Conservation (phyloP, 2,329 filamentous ascomycete genomes). For the Rhexocercosporidium sp. region DNA sequence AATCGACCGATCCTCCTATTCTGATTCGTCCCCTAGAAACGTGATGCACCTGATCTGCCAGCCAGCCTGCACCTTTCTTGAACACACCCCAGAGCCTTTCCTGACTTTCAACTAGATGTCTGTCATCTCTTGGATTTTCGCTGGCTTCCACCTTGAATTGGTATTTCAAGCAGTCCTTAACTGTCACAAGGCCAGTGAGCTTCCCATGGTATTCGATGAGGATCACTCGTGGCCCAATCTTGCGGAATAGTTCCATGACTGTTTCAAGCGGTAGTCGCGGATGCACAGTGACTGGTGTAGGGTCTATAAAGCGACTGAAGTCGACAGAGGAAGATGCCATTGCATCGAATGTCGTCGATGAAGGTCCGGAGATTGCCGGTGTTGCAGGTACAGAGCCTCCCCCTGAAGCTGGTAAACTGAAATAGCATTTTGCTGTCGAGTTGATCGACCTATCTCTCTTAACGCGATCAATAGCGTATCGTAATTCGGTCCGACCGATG, state of each 20-base stretch:
- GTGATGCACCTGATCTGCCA: conserved; percentile 59
- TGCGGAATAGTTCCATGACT: conserved; percentile 98
- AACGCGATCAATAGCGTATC: conserved; percentile 85
- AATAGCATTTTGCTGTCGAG: conserved; percentile 74
- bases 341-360: conserved; percentile 62
- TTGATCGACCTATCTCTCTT: conserved; percentile 71
- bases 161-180: conserved; percentile 96
- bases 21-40: conserved; percentile 62
- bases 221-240: conserved; percentile 93
- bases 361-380: conserved; percentile 41
- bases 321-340: conserved; percentile 69
- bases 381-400: conserved; percentile 33
- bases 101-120: conserved; percentile 58
- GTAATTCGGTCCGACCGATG: conserved; percentile 88
- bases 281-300: conserved; percentile 88
- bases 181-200: conserved; percentile 84
- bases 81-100: conserved; percentile 70
- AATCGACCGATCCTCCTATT: conserved; percentile 46
- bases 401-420: conserved; percentile 58
- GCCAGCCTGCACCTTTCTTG: conserved; percentile 59
- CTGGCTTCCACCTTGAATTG: conserved; percentile 95
- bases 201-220: conserved; percentile 88
- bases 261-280: conserved; percentile 92
- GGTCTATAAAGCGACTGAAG: conserved; percentile 86
- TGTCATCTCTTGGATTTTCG: conserved; percentile 70